A percentile compares a stretch with the other conserved stretches of the same genome.
Conservation (phyloP, 768 basidiomycete genomes). For the Mycena vitilis region DNA sequence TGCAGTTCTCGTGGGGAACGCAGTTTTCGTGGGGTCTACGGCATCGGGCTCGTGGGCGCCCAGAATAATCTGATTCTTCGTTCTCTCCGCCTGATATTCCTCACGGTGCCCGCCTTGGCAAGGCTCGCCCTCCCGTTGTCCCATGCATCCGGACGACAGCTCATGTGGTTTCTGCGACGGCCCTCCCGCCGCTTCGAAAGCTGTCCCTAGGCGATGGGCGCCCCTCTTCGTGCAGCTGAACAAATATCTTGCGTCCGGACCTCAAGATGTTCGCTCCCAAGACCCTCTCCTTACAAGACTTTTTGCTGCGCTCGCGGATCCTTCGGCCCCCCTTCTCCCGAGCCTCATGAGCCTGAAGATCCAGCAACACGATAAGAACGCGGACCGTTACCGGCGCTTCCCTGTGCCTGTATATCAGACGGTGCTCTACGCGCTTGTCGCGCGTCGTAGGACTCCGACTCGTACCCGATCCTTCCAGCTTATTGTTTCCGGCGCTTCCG, state of each 20-base stretch:
- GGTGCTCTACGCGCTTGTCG: too few relatives aligned
- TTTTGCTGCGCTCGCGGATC: neutral
- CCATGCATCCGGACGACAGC: neutral
- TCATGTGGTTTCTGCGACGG: neutral
- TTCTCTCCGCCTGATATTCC: too few relatives aligned
- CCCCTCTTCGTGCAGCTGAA: neutral
- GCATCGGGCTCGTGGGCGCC: too few relatives aligned
- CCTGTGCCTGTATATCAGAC: too few relatives aligned
- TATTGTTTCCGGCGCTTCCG: too few relatives aligned
- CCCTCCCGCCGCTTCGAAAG: constrained; percentile 1
- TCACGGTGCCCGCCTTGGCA: neutral
- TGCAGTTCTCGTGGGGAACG: neutral
- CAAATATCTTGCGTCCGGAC: neutral
- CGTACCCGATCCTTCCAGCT: too few relatives aligned
- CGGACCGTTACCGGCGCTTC: too few relatives aligned
- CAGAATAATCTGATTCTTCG: neutral
- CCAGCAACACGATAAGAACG: too few relatives aligned
- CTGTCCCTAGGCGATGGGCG: neutral
- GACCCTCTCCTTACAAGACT: neutral
- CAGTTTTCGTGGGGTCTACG: neutral
- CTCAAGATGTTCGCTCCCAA: neutral
- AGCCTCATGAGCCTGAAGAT: neutral
- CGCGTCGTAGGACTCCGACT: too few relatives aligned
- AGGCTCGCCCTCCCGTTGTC: neutral
- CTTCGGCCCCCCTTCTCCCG: neutral